Base-by-base conservation (phyloP, 345 rosid genomes). In the Populus alba region DNA sequence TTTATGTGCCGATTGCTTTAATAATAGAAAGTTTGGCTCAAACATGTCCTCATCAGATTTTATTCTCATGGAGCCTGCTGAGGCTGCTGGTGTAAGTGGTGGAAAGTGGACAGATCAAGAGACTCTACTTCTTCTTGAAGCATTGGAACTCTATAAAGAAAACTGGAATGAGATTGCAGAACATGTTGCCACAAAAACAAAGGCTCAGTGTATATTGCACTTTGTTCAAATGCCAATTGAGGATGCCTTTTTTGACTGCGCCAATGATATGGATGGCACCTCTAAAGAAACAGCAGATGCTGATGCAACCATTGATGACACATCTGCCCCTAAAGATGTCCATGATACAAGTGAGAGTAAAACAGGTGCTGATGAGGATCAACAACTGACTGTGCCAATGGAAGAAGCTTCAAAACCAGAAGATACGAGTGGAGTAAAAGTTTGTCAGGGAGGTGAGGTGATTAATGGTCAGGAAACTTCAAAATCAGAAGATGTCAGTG, bases 81-180 rank as follows among this genome's bases (percentile, higher is more conserved):
- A 97, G 84, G 86, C 86, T 71, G 87, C 87, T 88, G 97, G 97
- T 77, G 82, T 74, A 76, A 91, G 85, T 81, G 90, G 97, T 71
- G 99, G 97, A 80, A 94, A 88, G 77, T 97, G 99, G 99, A 94
- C 98, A 65, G 99, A 97, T 90, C 98, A 97, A 86, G 98, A 97
- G 89, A 97, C 97, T 78, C 94, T 97, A 72, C 97, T 97, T 72
- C 98, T 97, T 49, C 98, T 97, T 68, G 99, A 97, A 86, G 99
- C 98, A 72, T 72, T 97, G 75, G 99, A 97, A 83, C 92, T 97
- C 75, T 97, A 85, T 90, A 92, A 89, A 86, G 98, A 97, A 80
- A 94, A 94, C 83, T 97, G 97, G 97, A 92, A 83, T 81, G 98
- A 94, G 89, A 97, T 97, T 85, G 99, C 98, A 47, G 99, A 97